Evolutionary conservation across 495 filamentous ascomycete genomes (phyloP), one percentile per base, ranked within the genome.

Genomic region (Cryomyces antarcticus): DNA sequence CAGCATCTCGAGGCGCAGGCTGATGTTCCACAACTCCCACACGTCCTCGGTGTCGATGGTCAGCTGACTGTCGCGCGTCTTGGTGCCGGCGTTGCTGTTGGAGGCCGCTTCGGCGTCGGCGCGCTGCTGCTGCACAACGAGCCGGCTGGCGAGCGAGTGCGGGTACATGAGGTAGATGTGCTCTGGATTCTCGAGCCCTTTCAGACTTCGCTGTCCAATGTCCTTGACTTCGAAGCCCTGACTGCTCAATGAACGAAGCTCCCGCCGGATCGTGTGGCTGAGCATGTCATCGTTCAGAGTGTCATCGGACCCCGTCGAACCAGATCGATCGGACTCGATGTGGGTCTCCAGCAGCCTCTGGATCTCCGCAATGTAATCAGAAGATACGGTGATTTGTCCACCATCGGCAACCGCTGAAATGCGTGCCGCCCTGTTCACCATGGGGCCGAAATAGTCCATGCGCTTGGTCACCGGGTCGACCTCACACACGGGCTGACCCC

Each of bases 361-460:
- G 40, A 99, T 84, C 57, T 99, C 89, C 30, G 75, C 78, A 60
- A 96, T 92, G 60, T 95, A 96, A 57, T 99, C 89, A 2, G 85
- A 80, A 1, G 86, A 94, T 1, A 94, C 88, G 7, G 87, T 88
- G 42, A 96, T 93, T 59, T 99, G 87, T 3, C 89, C 89, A 34
- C 89, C 89, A 56, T 99, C 89, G n/a, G 89, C 89, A 41, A 84
- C 84, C 33, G 81, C 75, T 5, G 82, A 88, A 41, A 99, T 89
- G 59, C 89, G 78, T 39, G 87, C 79, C 0, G 89, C 84, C 46
- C 88, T 82, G 59, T 99, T 99, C 48, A 99, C 89, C 84, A 99
- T 96, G 1, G 92, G 89, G 6, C 89, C 89, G 59, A 95, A 96
- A 60, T 99, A 99, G 55, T 99, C 89, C 89, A 99, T 99, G 35